Percentiles rank a stretch among this genome's conserved stretches.
Evolutionary conservation across 108 stramenopile species (phyloP).

Genomic region (Skeletonema potamos): DNA sequence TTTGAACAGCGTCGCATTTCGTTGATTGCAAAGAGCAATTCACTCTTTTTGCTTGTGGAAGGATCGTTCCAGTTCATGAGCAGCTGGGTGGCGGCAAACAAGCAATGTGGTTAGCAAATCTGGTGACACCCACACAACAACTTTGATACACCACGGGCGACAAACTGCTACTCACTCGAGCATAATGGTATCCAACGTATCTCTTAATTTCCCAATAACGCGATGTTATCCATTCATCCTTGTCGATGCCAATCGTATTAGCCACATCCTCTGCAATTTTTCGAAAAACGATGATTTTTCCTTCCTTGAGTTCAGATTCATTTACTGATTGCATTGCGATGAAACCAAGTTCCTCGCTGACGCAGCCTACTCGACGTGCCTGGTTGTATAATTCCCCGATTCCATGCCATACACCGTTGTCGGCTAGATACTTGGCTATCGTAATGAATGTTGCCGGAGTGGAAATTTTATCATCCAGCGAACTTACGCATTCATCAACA

Average conservation of each 20-base stretch:
- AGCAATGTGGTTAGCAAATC: neutral
- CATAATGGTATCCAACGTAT: slow-evolving; percentile 58
- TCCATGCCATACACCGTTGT: slow-evolving; percentile 39
- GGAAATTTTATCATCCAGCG: slow-evolving; percentile 2
- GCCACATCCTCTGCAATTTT: slow-evolving; percentile 61
- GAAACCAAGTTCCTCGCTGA: slow-evolving; percentile 63
- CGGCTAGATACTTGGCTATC: slow-evolving; percentile 33
- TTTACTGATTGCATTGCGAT: slow-evolving; percentile 66
- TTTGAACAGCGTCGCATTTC: slow-evolving; percentile 45
- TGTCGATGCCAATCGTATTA: slow-evolving; percentile 34
- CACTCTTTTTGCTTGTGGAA: slow-evolving; percentile 53
- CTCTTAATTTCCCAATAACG: slow-evolving; percentile 71
- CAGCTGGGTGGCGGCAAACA: slow-evolving; percentile 15
- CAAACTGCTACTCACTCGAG: slow-evolving; percentile 37
- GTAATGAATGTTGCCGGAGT: slow-evolving; percentile 44
- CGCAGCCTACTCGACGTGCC: slow-evolving; percentile 47
- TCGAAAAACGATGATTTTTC: slow-evolving; percentile 57
- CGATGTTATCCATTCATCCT: slow-evolving; percentile 49
- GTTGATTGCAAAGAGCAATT: slow-evolving; percentile 59
- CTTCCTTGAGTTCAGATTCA: slow-evolving; percentile 35
- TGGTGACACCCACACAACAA: neutral
- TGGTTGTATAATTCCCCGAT: slow-evolving; percentile 52
- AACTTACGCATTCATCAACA: slow-evolving; percentile 15
- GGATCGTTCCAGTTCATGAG: slow-evolving; percentile 81
- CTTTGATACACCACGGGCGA: neutral